These are phyloP conservation scores for Talaromyces verruculosus DNA, from an alignment of 2,329 filamentous ascomycete genomes.

Conservation along the genomic window DNA sequence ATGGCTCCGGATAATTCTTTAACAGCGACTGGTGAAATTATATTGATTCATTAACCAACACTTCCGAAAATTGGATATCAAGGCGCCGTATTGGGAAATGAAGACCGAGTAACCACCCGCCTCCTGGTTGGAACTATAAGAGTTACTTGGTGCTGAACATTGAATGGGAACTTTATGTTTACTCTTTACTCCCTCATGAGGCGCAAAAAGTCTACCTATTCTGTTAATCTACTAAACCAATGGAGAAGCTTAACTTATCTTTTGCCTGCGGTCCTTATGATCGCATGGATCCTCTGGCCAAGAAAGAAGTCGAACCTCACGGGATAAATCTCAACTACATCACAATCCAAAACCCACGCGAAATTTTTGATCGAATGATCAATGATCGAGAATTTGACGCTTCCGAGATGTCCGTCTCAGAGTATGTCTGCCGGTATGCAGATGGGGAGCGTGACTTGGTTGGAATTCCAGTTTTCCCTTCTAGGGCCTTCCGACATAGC, in stretches of 20 bases:
- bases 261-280: constrained; percentile 33
- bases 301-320: constrained; percentile 29
- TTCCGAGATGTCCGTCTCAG: constrained; percentile 28
- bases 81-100: neutral
- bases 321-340: constrained; percentile 37
- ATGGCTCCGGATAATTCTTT: neutral
- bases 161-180: no score
- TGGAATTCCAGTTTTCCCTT: constrained; percentile 30
- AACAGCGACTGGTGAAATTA: neutral
- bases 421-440: constrained; percentile 25
- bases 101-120: neutral
- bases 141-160: neutral
- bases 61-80: neutral
- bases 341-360: constrained; percentile 32
- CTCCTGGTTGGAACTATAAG: neutral
- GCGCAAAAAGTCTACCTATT: no score
- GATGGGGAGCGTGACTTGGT: constrained; percentile 25
- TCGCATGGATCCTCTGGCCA: constrained; percentile 31
- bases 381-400: constrained; percentile 26
- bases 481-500: constrained; percentile 33
- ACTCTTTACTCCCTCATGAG: no score
- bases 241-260: no score
- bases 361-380: constrained; percentile 37
- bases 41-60: neutral
- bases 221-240: no score